A percentile compares a stretch with the other conserved stretches of the same genome.
These are phyloP conservation scores for Geotrichum reessii DNA, from an alignment of 1,139 yeast species.

Conservation along the genomic window DNA sequence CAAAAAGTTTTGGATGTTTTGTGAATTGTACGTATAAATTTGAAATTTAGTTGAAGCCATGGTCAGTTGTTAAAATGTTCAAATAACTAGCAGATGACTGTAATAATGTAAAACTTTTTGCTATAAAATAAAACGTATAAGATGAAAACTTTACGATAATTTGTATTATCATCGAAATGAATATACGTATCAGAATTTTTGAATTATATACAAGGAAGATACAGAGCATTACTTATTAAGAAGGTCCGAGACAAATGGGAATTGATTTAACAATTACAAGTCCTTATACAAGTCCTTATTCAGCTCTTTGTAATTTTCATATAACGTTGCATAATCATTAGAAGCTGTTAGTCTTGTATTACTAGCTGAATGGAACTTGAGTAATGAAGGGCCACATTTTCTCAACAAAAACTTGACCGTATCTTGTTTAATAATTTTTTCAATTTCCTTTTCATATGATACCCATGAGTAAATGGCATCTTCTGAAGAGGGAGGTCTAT, in stretches of 20 bases:
- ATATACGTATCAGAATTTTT: too few species aligned
- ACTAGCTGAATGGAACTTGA: neutral
- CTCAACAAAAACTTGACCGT: conserved; percentile 25
- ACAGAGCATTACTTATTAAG: too few species aligned
- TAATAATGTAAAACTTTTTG: too few species aligned
- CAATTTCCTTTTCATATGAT: conserved; percentile 29
- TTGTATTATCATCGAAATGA: too few species aligned
- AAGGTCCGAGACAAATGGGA: too few species aligned
- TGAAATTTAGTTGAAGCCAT: too few species aligned
- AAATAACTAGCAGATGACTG: too few species aligned
- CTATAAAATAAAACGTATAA: too few species aligned
- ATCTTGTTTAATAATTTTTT: conserved; percentile 33
- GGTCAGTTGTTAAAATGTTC: too few species aligned
- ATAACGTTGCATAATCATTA: neutral
- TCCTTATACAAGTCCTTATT: neutral
- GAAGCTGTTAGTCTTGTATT: neutral
- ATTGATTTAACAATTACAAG: neutral
- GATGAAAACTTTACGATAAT: too few species aligned
- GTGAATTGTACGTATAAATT: too few species aligned
- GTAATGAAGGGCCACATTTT: conserved; percentile 30
- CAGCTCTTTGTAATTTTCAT: neutral
- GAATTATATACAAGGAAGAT: neutral
- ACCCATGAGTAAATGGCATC: conserved; percentile 31
- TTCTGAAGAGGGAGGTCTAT: conserved; percentile 22
- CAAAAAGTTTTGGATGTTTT: too few species aligned